These are phyloP conservation scores for Coemansia sp. DNA, from an alignment of 192 early-diverging fungal species.

Conservation along the genomic window DNA sequence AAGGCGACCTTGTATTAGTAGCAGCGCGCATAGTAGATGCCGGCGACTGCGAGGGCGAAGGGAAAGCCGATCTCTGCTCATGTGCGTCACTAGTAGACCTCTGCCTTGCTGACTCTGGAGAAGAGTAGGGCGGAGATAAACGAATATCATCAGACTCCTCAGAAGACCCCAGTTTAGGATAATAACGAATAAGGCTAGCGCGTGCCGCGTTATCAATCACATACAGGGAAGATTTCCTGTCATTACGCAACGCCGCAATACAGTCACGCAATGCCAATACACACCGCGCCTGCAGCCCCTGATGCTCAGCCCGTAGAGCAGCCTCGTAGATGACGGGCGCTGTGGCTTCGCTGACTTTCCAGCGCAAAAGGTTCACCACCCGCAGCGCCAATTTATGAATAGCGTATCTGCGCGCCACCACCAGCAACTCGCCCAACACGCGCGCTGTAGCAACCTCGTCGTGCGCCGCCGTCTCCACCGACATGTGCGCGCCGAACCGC, in stretches of 20 bases:
- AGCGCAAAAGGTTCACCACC: conserved; percentile 64
- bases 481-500: conserved; percentile 58
- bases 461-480: neutral
- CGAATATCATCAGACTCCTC: conserved; percentile 18
- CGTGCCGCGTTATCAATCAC: conserved; percentile 39
- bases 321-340: conserved; percentile 73
- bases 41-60: conserved; percentile 35
- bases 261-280: conserved; percentile 41
- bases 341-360: conserved; percentile 63
- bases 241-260: conserved; percentile 30
- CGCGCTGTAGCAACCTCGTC: conserved; percentile 35
- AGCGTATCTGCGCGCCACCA: conserved; percentile 66
- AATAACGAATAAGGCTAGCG: conserved; percentile 40
- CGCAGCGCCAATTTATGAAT: conserved; percentile 63
- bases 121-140: neutral
- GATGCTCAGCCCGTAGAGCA: conserved; percentile 67
- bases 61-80: conserved; percentile 8
- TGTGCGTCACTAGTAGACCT: conserved; percentile 47
- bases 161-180: conserved; percentile 33
- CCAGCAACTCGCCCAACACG: conserved; percentile 68
- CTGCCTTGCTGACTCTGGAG: conserved; percentile 15
- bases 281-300: conserved; percentile 63
- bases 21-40: conserved; percentile 34
- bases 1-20: conserved; percentile 40
- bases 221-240: conserved; percentile 43